phyloP scores from a whole-genome alignment of 495 filamentous ascomycete genomes.

The Hyaloscypha finlandica region DNA sequence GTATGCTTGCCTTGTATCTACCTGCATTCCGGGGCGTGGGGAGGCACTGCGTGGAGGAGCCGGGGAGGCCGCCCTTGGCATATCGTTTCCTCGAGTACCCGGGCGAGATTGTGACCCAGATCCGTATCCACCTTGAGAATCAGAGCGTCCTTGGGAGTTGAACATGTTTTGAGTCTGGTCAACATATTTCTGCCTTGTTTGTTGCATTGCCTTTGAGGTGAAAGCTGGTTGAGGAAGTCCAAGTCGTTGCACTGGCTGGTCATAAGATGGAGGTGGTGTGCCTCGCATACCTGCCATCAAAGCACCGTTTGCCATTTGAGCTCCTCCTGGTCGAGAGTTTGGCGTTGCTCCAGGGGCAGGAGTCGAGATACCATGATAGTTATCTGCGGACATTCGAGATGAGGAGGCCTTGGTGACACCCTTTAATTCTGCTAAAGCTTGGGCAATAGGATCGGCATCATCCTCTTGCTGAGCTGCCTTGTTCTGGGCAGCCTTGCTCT shows the following conservation, averaged over 20 bases:
- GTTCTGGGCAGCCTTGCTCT: conserved; percentile 41
- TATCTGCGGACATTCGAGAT: conserved; percentile 84
- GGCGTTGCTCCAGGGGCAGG: conserved; percentile 62
- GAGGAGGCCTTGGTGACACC: conserved; percentile 74
- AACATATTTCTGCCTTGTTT: conserved; percentile 83
- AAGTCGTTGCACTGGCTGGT: conserved; percentile 74
- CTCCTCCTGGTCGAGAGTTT: conserved; percentile 41
- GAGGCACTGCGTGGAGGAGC: conserved; percentile 51
- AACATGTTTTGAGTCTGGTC: conserved; percentile 84
- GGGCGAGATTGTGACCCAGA: conserved; percentile 35
- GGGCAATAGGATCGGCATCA: conserved; percentile 83
- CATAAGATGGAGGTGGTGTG: conserved; percentile 84
- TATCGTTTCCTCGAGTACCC: conserved; percentile 47
- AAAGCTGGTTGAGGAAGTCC: conserved; percentile 90
- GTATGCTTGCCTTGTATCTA: conserved; percentile 40
- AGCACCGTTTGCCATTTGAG: conserved; percentile 51
- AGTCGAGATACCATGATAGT: conserved; percentile 87
- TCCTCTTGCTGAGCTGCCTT: conserved; percentile 47
- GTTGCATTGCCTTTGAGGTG: conserved; percentile 90
- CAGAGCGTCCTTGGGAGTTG: conserved; percentile 30
- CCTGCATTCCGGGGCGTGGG: conserved; percentile 49
- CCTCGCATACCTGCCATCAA: conserved; percentile 57
- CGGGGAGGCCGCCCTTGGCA: conserved; percentile 53
- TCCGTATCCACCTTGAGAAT: conserved; percentile 29
- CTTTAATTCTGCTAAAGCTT: conserved; percentile 90